Base-by-base conservation (phyloP, 495 filamentous ascomycete genomes). In the Podospora sp. region DNA sequence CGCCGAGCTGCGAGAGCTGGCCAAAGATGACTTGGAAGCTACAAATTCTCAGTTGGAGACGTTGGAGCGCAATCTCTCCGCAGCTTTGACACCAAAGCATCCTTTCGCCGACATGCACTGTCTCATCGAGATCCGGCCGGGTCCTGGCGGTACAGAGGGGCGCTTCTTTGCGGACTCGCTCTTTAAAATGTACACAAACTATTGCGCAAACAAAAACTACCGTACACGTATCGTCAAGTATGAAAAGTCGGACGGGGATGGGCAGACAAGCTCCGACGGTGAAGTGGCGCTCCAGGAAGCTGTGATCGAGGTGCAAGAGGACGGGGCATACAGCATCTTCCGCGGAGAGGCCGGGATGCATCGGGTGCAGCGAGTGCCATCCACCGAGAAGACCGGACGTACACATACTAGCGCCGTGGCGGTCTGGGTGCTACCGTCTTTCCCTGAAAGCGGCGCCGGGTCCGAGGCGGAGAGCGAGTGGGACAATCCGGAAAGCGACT, bases 21-120 rank as follows among this genome's bases (percentile, higher is more conserved):
- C 95, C 29, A 78, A 84, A 18, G 91, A 94, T 62, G 95, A 99
- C 72, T 78, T 97, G 16, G 80, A 83, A 29, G 73, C 81, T 12
- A 92, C 90, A n/a, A 78, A 81, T 51, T 75, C 81, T n/a, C 72
- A 84, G 56, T 80, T 96, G 24, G 80, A 82, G 14, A 69, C 77
- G 0, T 83, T 94, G 22, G 87, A 88, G 1, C 82, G 81, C 20
- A 83, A 85, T 33, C 82, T 99, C 11, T 91, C 90, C 49, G 85
- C 84, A 20, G 84, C 90, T 16, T 86, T 99, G 61, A 89, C 96
- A 35, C 94, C 94, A 6, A 86, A 87, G 58, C 93, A 99, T 73
- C 94, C 96, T 6, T 99, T 98, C 74, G 92, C 92, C n/a, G 85
- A 92, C 65, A 87, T 99, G 69, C 92, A 93, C 51, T 97, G 94